Evolutionary conservation across 495 filamentous ascomycete species (phyloP).

Genomic region (Pyronema omphalodes): DNA sequence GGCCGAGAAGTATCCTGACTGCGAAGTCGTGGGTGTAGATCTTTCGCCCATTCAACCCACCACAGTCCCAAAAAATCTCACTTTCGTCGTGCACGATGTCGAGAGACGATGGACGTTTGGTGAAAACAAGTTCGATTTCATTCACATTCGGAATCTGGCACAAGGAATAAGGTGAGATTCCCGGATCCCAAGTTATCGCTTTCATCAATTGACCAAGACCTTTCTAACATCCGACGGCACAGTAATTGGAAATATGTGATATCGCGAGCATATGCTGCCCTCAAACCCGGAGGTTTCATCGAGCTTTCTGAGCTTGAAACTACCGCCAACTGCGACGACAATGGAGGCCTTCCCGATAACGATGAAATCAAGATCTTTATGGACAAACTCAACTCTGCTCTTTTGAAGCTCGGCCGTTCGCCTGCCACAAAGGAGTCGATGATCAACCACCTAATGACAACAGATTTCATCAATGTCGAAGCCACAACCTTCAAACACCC

Average conservation of each 20-base stretch:
- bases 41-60: conserved; percentile 6
- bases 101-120: neutral
- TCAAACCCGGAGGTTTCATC: conserved; percentile 16
- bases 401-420: neutral
- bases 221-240: neutral
- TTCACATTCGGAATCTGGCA: conserved; percentile 35
- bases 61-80: neutral
- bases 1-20: conserved; percentile 5
- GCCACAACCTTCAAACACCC: conserved; percentile 14
- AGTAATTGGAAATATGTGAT: neutral
- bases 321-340: neutral
- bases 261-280: too few relatives aligned
- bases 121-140: conserved; percentile 33
- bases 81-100: neutral
- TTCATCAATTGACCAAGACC: neutral
- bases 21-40: conserved; percentile 17
- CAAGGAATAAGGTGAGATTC: neutral
- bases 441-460: neutral
- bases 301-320: conserved; percentile 17
- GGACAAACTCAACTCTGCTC: neutral
- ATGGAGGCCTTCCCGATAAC: neutral
- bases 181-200: neutral
- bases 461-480: conserved; percentile 5
- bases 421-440: neutral
- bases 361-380: neutral